phyloP scores from a whole-genome alignment of 78 protist genomes.

The Protostelium mycophagum region DNA sequence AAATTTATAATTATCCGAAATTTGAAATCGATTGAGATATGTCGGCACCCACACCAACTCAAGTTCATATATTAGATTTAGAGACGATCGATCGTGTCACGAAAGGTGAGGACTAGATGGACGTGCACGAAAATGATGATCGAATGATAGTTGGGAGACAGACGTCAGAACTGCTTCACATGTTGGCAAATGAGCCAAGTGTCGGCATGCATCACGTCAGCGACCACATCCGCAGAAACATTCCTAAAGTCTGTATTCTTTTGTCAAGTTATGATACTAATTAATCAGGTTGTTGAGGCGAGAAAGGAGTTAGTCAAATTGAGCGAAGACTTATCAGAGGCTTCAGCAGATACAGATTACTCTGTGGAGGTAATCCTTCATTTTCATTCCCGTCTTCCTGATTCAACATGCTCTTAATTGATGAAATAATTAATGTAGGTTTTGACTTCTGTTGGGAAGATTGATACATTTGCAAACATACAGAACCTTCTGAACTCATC shows the following conservation, averaged over 20 bases:
- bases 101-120: background rate
- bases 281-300: background rate
- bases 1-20: too few species aligned
- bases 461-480: background rate
- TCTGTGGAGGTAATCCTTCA: background rate
- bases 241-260: constrained; percentile 27
- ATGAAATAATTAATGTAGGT: background rate
- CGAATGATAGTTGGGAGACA: background rate
- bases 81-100: background rate
- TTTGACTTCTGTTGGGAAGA: background rate
- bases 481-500: background rate
- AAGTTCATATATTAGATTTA: background rate
- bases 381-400: background rate
- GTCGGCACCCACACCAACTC: too few species aligned
- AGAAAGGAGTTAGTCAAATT: background rate
- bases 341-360: background rate
- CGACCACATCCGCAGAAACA: constrained; percentile 45
- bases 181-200: constrained; percentile 57
- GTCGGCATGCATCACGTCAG: constrained; percentile 60
- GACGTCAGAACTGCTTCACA: constrained; percentile 31
- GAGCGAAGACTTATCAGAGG: background rate
- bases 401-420: too few species aligned
- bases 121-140: background rate
- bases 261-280: too few species aligned
- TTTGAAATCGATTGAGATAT: too few species aligned